phyloP scores from a whole-genome alignment of 768 basidiomycete genomes.

The Leccinum disarticulatum region DNA sequence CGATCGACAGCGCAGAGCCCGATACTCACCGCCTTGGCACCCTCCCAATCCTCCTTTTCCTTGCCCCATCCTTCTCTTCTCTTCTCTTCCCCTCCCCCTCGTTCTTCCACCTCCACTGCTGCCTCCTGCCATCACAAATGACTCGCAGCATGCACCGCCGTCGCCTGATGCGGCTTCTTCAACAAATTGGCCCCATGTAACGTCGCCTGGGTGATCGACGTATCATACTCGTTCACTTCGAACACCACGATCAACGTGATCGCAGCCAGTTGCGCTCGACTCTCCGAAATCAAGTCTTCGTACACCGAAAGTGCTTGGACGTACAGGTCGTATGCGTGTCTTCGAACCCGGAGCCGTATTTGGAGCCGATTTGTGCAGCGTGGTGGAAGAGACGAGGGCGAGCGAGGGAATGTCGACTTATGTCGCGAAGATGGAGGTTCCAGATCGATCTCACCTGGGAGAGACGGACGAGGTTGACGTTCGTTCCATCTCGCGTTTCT shows the following conservation, averaged over 20 bases:
- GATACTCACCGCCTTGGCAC: too few relatives aligned
- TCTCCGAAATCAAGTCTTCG: constrained; percentile 96
- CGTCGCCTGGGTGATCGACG: constrained; percentile 93
- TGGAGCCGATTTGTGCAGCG: constrained; percentile 92
- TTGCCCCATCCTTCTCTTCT: too few relatives aligned
- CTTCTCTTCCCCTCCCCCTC: constrained; percentile 13
- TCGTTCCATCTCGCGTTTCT: too few relatives aligned
- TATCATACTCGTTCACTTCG: constrained; percentile 65
- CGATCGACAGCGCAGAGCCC: too few relatives aligned
- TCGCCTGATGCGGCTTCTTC: constrained; percentile 97
- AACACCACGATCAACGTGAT: constrained; percentile 97
- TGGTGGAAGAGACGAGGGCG: constrained; percentile 94
- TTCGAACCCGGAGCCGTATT: constrained; percentile 90
- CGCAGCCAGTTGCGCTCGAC: constrained; percentile 91
- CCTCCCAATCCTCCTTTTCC: too few relatives aligned
- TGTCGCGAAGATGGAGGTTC: constrained; percentile 89
- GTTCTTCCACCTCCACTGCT: constrained; percentile 42
- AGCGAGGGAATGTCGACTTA: constrained; percentile 90
- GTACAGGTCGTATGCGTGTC: constrained; percentile 95
- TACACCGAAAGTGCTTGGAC: constrained; percentile 98
- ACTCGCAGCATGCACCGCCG: constrained; percentile 51
- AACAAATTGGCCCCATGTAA: constrained; percentile 84
- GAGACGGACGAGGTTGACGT: too few relatives aligned
- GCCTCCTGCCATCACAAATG: constrained; percentile 98
- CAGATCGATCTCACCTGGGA: too few relatives aligned